phyloP scores from a whole-genome alignment of 2,329 filamentous ascomycete species.

The Epichloe festucae region DNA sequence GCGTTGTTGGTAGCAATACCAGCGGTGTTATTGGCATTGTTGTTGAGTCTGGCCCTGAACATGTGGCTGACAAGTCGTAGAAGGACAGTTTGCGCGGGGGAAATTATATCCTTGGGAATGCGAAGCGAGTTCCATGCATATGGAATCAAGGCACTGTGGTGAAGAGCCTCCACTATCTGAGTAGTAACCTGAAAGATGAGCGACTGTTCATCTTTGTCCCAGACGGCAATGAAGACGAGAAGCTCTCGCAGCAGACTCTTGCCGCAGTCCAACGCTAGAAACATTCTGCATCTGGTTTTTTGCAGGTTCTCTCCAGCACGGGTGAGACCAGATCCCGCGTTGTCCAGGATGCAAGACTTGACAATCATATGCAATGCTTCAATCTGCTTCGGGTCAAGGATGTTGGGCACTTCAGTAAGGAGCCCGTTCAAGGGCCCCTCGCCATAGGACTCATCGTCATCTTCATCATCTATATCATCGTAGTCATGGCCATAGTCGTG shows the following conservation, averaged over 20 bases:
- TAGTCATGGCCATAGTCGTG: slow-evolving; percentile 31
- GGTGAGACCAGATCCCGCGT: slow-evolving; percentile 56
- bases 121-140: slow-evolving; percentile 86
- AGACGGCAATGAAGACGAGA: slow-evolving; percentile 90
- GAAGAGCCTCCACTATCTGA: slow-evolving; percentile 86
- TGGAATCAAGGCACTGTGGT: slow-evolving; percentile 78
- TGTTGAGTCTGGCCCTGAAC: slow-evolving; percentile 46
- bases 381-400: slow-evolving; percentile 87
- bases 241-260: slow-evolving; percentile 81
- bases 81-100: slow-evolving; percentile 84
- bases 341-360: slow-evolving; percentile 84
- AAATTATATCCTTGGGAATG: slow-evolving; percentile 92
- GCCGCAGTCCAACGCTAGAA: slow-evolving; percentile 80
- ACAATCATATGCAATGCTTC: slow-evolving; percentile 96
- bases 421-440: slow-evolving; percentile 72
- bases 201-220: slow-evolving; percentile 88
- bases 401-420: slow-evolving; percentile 86
- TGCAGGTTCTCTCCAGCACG: slow-evolving; percentile 69
- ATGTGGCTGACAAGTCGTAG: slow-evolving; percentile 85
- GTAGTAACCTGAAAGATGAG: slow-evolving; percentile 94
- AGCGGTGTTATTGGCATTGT: slow-evolving; percentile 18
- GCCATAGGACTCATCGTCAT: slow-evolving; percentile 67
- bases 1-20: slow-evolving; percentile 8
- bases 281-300: slow-evolving; percentile 76
- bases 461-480: slow-evolving; percentile 49